Base-by-base conservation (phyloP, 176 grass and related monocot genomes). In the Bothriochloa decipiens region DNA sequence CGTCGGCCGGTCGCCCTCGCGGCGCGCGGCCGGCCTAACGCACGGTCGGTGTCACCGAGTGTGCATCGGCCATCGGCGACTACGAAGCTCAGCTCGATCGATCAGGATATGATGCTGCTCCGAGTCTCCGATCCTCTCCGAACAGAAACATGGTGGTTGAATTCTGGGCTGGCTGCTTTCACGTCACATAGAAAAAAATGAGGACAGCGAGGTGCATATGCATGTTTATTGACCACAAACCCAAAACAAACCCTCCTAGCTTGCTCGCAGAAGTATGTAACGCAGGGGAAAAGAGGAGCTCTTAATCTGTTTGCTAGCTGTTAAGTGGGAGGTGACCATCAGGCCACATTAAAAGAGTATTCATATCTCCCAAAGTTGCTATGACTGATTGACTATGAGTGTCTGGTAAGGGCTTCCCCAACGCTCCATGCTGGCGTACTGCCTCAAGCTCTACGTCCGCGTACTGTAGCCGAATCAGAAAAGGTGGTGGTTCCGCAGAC, bases 41-140 rank as follows among this genome's bases (percentile, higher is more conserved):
- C 22, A 23, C 81, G 57, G 75, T 79, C 23, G 57, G 67, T 73
- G 62, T 68, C 82, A 37, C 82, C 66, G 60, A 25, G 41, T 41
- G 61, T 65, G 80, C 50, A 32, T 12, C 29, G 26, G 7, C 8
- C 17, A 22, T 8, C 52, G 52, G 25, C 12, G 40, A 16, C 16
- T 74, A 27, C 43, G 49, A 26, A 74, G 9, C 15, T 57, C 60
- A 39, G 9, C 55, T 43, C 40, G 72, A 43, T 67, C 33, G 22
- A 28, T 49, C 27, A 46, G 49, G 27, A 45, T 45, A 39, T 45
- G 46, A 52, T 52, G 50, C 50, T 53, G n/a, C 69, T 72, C 46
- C 15, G n/a, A 15, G n/a, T n/a, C 61, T 32, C 27, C 33, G 73
- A 23, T n/a, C 3, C 20, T 22, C 25, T 66, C 28, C 18, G 22